Percentiles rank a stretch among this genome's conserved stretches.
These are phyloP conservation scores for Phytophthora kernoviae DNA, from an alignment of 352 stramenopile genomes.

Conservation along the genomic window DNA sequence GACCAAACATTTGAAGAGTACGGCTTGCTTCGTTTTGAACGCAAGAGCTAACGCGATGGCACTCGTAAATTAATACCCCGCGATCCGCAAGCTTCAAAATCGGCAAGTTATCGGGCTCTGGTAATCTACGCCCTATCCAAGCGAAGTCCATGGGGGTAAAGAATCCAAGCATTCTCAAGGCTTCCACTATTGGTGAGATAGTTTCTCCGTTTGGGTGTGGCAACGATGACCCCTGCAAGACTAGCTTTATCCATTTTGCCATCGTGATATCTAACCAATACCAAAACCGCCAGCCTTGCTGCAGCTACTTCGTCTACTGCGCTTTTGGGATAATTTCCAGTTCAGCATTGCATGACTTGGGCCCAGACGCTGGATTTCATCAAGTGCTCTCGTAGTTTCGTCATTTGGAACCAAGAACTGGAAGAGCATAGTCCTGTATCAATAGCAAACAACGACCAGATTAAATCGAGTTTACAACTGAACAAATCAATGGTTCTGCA, in stretches of 20 bases:
- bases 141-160: slow-evolving; percentile 41
- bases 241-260: slow-evolving; percentile 32
- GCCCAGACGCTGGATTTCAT: slow-evolving; percentile 29
- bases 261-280: slow-evolving; percentile 49
- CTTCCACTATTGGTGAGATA: slow-evolving; percentile 11
- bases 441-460: neutral
- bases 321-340: slow-evolving; percentile 31
- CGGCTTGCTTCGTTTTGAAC: slow-evolving; percentile 37
- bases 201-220: neutral
- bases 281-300: slow-evolving; percentile 36
- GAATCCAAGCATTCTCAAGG: slow-evolving; percentile 22
- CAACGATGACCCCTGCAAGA: slow-evolving; percentile 8
- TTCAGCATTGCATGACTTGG: slow-evolving; percentile 33
- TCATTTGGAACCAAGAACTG: slow-evolving; percentile 35
- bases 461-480: slow-evolving; percentile 2
- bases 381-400: slow-evolving; percentile 30
- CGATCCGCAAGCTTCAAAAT: slow-evolving; percentile 41
- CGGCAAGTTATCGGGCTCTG: slow-evolving; percentile 24
- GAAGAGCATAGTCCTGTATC: slow-evolving; percentile 27
- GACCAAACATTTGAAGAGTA: slow-evolving; percentile 44
- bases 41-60: slow-evolving; percentile 23
- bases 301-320: slow-evolving; percentile 18
- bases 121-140: slow-evolving; percentile 7
- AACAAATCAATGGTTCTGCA: neutral
- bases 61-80: slow-evolving; percentile 49